Conservation (phyloP, 2,329 filamentous ascomycete species). For the Trichophyton mentagrophytes region DNA sequence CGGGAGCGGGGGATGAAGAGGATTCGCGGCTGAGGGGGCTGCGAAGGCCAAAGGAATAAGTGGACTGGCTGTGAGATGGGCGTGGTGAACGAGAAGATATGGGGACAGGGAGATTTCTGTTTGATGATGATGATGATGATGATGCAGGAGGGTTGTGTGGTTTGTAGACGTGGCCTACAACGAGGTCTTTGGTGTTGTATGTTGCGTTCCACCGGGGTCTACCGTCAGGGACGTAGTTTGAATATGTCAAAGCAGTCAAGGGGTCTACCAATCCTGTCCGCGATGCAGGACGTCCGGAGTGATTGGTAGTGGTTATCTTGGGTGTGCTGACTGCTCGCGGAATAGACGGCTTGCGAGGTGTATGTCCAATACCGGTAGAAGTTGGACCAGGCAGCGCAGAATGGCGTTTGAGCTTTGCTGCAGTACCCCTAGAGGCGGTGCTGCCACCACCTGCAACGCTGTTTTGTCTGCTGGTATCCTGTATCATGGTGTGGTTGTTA, state of each 20-base stretch:
- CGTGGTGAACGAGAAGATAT: slow-evolving; percentile 21
- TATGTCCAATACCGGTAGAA: slow-evolving; percentile 16
- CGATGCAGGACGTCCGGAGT: slow-evolving; percentile 8
- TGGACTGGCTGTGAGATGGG: slow-evolving; percentile 8
- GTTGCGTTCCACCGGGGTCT: slow-evolving; percentile 63
- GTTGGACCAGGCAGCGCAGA: slow-evolving; percentile 35
- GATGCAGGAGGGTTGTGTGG: slow-evolving; percentile 49
- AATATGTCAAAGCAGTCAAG: not conserved
- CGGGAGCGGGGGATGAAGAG: slow-evolving; percentile 29
- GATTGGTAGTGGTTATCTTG: slow-evolving; percentile 11
- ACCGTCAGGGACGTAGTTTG: not conserved
- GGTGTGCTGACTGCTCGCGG: slow-evolving; percentile 20
- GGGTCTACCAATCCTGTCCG: slow-evolving; percentile 19
- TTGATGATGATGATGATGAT: slow-evolving; percentile 47
- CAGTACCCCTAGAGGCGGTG: slow-evolving; percentile 27
- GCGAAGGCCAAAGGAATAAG: slow-evolving; percentile 29
- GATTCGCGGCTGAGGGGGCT: slow-evolving; percentile 32
- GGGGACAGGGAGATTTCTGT: slow-evolving; percentile 22
- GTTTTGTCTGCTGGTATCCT: slow-evolving; percentile 35
- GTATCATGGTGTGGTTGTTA: slow-evolving; percentile 11
- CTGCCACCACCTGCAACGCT: slow-evolving; percentile 27
- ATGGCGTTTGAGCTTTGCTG: slow-evolving; percentile 33
- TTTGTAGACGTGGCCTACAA: slow-evolving; percentile 57
- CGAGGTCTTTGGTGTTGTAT: slow-evolving; percentile 50
- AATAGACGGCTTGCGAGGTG: slow-evolving; percentile 27